Evolutionary conservation across 352 stramenopile species (phyloP).

Genomic region (Phytophthora meadii): DNA sequence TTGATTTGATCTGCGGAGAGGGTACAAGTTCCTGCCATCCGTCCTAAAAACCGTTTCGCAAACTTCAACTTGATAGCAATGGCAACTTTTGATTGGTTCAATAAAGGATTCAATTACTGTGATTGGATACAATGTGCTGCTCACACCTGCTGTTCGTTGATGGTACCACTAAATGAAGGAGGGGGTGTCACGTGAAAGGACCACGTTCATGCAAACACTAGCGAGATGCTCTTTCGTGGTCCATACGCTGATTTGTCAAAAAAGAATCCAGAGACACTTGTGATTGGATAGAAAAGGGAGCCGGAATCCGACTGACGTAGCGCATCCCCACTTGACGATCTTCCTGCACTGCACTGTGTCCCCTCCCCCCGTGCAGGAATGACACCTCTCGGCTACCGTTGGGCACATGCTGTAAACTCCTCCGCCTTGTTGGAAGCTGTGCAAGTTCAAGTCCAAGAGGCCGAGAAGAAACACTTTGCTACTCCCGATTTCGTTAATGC

Average conservation of each 20-base stretch:
- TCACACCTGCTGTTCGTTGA: conserved; percentile 12
- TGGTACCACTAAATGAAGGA: not conserved
- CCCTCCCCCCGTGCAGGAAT: conserved; percentile 22
- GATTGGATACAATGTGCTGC: conserved; percentile 25
- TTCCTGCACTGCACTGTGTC: conserved; percentile 20
- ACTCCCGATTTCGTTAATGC: conserved; percentile 53
- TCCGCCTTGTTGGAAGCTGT: conserved; percentile 38
- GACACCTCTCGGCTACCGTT: conserved; percentile 63
- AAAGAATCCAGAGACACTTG: conserved; percentile 4
- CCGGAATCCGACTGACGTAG: conserved; percentile 7
- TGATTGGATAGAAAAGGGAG: conserved; percentile 18
- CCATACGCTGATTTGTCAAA: conserved; percentile 12
- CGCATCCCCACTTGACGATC: conserved; percentile 29
- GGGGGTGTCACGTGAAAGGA: conserved; percentile 9
- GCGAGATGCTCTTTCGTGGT: conserved; percentile 23
- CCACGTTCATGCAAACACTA: conserved; percentile 21
- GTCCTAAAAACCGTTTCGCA: conserved; percentile 19
- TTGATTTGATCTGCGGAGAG: conserved; percentile 24
- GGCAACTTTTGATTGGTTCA: conserved; percentile 15
- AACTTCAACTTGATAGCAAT: conserved; percentile 28
- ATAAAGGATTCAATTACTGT: not conserved
- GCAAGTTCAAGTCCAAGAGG: conserved; percentile 37
- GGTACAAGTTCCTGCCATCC: conserved; percentile 20
- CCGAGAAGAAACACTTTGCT: conserved; percentile 21
- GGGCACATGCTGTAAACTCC: conserved; percentile 76